Evolutionary conservation across 2,329 filamentous ascomycete species (phyloP), one percentile per base, ranked within the genome.

Genomic region (Clonostachys byssicola): DNA sequence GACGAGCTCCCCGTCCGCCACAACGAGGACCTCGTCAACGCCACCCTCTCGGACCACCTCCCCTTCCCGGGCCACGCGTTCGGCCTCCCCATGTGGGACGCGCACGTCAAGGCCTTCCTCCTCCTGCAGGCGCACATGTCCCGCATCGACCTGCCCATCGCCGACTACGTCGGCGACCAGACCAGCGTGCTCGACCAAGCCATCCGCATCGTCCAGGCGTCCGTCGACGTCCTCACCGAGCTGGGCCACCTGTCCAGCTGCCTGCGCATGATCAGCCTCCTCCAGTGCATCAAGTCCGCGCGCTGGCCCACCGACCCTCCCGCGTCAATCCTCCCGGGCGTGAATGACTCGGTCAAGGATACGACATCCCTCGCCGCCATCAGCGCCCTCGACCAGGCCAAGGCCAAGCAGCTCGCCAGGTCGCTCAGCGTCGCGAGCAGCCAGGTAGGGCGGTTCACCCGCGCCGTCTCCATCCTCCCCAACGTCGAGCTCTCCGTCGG

Each of bases 1-100:
- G 92, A 99, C 62, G 95, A 99, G 69, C 83, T 99, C 1, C 94
- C 94, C 0, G 94, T 99, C 20, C 89, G 94, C 6, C 94, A 99
- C 71, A 99, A 99, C 61, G 94, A 99, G 70, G 95, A 99, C 61
- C 81, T 99, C 41, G 91, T 99, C 74, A 99, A 99, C 62, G 88
- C 82, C 5, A 90, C 96, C 56, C 77, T 99, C 5, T 90, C 91
- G 7, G 81, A 84, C 49, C 90, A 91, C 52, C 73, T 99, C 1
- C 89, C 91, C 0, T 76, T 80, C 50, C 69, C 76, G 1, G 79
- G 74, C 6, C 68, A 68, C 16, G 65, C 70, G 5, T 81, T 94
- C 45, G 85, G 83, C 10, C 72, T 96, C 39, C 92, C 92, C 2
- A 88, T 99, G 85, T 99, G 94, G 94, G 94, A 99, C 70, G 94